Evolutionary conservation across 2,329 filamentous ascomycete genomes (phyloP).

Genomic region (Huntiella bhutanensis): DNA sequence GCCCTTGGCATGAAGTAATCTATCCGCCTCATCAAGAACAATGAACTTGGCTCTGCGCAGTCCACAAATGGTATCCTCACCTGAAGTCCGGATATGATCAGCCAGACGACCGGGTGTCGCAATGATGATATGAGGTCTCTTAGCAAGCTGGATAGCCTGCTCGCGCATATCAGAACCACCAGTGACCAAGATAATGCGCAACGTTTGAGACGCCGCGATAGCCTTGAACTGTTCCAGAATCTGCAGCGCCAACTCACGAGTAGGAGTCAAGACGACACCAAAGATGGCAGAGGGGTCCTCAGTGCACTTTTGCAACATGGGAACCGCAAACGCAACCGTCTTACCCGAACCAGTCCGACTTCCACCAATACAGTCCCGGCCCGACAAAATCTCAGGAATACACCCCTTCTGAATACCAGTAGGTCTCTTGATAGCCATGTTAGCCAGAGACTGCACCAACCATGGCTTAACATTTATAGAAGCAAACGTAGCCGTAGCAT

Average conservation of each 20-base stretch:
- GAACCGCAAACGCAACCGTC: slow-evolving; percentile 86
- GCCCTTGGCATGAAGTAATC: slow-evolving; percentile 54
- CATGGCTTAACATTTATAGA: slow-evolving; percentile 61
- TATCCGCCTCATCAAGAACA: slow-evolving; percentile 89
- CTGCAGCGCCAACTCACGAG: slow-evolving; percentile 78
- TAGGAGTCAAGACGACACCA: slow-evolving; percentile 74
- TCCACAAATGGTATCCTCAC: slow-evolving; percentile 73
- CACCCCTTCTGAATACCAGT: slow-evolving; percentile 85
- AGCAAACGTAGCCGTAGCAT: slow-evolving; percentile 47
- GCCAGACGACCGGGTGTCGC: slow-evolving; percentile 84
- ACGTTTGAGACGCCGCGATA: slow-evolving; percentile 67
- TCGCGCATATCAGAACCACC: slow-evolving; percentile 83
- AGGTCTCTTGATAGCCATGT: slow-evolving; percentile 66
- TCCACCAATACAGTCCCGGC: slow-evolving; percentile 84
- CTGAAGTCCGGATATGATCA: slow-evolving; percentile 81
- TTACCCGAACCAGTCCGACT: slow-evolving; percentile 93
- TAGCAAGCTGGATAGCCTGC: slow-evolving; percentile 68
- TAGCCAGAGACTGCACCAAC: slow-evolving; percentile 62
- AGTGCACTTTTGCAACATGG: slow-evolving; percentile 85
- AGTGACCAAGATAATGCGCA: slow-evolving; percentile 79
- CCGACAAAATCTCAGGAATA: slow-evolving; percentile 82
- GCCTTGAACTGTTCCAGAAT: slow-evolving; percentile 94
- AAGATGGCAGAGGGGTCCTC: slow-evolving; percentile 85
- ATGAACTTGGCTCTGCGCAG: slow-evolving; percentile 64
- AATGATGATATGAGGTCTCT: slow-evolving; percentile 78